phyloP scores from a whole-genome alignment of 352 stramenopile species.

The Phytopythium mirpurense region DNA sequence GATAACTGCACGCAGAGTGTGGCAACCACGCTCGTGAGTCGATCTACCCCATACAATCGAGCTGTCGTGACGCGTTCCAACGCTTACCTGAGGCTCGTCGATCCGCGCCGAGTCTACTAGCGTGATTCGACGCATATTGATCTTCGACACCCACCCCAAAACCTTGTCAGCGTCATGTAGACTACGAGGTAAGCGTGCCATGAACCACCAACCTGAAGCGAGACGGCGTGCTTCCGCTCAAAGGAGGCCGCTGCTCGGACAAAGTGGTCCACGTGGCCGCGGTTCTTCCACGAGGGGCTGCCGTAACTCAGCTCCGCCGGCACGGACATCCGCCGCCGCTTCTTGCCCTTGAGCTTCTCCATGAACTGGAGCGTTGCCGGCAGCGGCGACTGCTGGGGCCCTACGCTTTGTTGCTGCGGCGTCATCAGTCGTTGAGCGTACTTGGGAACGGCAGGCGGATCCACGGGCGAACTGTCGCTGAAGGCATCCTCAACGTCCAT shows the following conservation, averaged over 20 bases:
- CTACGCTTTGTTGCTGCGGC: not conserved
- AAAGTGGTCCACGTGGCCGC: constrained; percentile 52
- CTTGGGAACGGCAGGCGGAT: not conserved
- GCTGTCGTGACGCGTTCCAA: too few relatives aligned
- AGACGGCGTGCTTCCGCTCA: constrained; percentile 47
- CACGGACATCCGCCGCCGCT: constrained; percentile 32
- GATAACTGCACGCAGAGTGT: not conserved
- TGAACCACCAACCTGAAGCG: constrained; percentile 32
- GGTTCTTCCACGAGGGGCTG: constrained; percentile 47
- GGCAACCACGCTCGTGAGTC: too few relatives aligned
- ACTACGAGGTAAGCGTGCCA: not conserved
- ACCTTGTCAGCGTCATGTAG: constrained; percentile 5
- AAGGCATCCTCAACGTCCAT: not conserved
- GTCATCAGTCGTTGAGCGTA: not conserved
- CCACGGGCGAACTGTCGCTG: not conserved
- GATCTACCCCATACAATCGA: too few relatives aligned
- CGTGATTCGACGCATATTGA: constrained; percentile 41
- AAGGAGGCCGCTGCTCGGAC: constrained; percentile 44
- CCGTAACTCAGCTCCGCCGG: constrained; percentile 37
- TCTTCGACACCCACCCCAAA: constrained; percentile 12
- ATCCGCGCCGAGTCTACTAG: constrained; percentile 14
- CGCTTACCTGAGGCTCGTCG: constrained; percentile 1
- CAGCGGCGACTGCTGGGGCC: constrained; percentile 17
- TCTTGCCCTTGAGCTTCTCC: constrained; percentile 58
- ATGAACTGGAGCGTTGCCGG: constrained; percentile 55